Percentiles rank a stretch among this genome's conserved stretches.
Evolutionary conservation across 768 basidiomycete species (phyloP).

Genomic region (Termitomyces sp.): DNA sequence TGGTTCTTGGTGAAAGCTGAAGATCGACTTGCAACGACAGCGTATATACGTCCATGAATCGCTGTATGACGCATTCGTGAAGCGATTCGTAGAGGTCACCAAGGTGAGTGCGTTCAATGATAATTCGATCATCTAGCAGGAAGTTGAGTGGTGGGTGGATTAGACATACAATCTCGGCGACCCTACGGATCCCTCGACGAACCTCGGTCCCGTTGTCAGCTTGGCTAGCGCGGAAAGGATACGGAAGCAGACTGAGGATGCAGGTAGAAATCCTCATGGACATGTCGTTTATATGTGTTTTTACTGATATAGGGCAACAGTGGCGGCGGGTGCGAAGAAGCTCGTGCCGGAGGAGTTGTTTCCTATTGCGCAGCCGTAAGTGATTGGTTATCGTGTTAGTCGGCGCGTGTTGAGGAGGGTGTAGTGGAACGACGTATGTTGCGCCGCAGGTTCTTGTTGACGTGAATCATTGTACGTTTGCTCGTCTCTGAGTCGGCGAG

Average conservation of each 20-base stretch:
- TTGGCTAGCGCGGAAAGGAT: conserved; percentile 82
- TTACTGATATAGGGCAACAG: conserved; percentile 26
- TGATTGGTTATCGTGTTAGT: neutral
- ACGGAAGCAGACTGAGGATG: conserved; percentile 82
- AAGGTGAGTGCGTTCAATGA: conserved; percentile 44
- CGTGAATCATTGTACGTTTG: conserved; percentile 77
- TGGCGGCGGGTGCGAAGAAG: conserved; percentile 74
- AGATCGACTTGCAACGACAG: conserved; percentile 27
- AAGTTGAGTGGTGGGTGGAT: neutral
- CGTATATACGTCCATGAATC: conserved; percentile 92
- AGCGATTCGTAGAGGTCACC: conserved; percentile 64
- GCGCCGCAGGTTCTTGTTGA: conserved; percentile 88
- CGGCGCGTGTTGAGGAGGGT: neutral
- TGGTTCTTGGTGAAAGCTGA: neutral
- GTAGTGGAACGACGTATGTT: conserved; percentile 79
- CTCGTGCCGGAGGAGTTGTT: conserved; percentile 70
- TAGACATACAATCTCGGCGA: conserved; percentile 86
- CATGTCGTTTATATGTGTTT: neutral
- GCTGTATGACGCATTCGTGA: conserved; percentile 77
- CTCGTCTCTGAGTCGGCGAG: neutral
- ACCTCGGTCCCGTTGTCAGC: conserved; percentile 91
- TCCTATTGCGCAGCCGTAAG: conserved; percentile 64
- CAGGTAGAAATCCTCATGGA: conserved; percentile 42
- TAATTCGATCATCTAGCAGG: neutral
- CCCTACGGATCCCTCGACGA: conserved; percentile 69